phyloP scores from a whole-genome alignment of 1,284 basidiomycete species.

The Tilletia horrida region DNA sequence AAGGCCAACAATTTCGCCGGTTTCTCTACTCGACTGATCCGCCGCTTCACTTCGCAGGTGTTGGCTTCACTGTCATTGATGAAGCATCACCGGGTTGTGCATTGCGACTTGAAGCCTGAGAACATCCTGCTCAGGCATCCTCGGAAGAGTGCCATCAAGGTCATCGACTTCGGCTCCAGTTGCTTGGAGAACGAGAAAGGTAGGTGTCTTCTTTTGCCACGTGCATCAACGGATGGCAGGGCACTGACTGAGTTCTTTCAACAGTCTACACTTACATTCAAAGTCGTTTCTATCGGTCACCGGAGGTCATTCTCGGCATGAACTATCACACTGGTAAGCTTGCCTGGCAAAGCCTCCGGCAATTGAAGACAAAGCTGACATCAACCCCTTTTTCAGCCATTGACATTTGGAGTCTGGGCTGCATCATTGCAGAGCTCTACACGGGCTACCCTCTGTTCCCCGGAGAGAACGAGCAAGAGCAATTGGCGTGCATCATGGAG shows the following conservation, averaged over 20 bases:
- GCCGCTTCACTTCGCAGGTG: constrained; percentile 95
- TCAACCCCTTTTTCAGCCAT: constrained; percentile 71
- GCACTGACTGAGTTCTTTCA: not conserved
- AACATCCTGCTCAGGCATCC: constrained; percentile 94
- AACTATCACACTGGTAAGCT: constrained; percentile 43
- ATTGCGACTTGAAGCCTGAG: constrained; percentile 99
- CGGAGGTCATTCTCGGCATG: constrained; percentile 62
- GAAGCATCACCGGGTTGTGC: constrained; percentile 95
- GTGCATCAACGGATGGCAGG: not conserved
- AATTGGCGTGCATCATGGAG: constrained; percentile 99
- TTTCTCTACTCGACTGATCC: constrained; percentile 88
- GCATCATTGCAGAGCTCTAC: constrained; percentile 93
- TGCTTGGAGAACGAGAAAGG: constrained; percentile 99
- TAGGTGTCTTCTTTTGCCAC: constrained; percentile 57
- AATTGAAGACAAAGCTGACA: constrained; percentile 87
- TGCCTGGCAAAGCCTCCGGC: constrained; percentile 56
- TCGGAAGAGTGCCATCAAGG: constrained; percentile 91
- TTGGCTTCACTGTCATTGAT: constrained; percentile 84
- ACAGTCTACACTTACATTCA: constrained; percentile 95
- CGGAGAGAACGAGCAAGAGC: constrained; percentile 94
- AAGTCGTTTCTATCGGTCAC: constrained; percentile 94
- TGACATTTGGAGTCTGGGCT: constrained; percentile 97
- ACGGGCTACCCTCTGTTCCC: constrained; percentile 99
- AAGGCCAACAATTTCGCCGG: constrained; percentile 98
- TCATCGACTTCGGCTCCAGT: constrained; percentile 98